Evolutionary conservation across 2,329 filamentous ascomycete species (phyloP), one percentile per base, ranked within the genome.

Genomic region (Penicillium palitans): DNA sequence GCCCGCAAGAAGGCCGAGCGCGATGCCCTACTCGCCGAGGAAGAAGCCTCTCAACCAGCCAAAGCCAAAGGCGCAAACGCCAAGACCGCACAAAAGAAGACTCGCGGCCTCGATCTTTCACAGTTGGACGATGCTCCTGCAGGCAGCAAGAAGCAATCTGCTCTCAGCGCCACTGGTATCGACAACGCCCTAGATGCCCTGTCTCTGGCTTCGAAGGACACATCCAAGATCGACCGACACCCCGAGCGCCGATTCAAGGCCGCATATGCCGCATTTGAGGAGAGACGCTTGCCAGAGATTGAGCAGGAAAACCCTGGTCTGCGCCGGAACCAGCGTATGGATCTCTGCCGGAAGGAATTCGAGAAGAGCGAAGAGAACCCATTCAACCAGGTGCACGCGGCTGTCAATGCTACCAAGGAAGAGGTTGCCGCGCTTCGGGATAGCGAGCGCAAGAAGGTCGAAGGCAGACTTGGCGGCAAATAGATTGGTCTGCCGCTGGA

Each of bases 291-390:
- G 66, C 83, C 86, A 2, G 92, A 98, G 82, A 91, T 97, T 84
- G 90, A 93, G 71, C 80, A 85, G 55, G 92, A 97, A 74, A 90
- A 88, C 53, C 87, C 89, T 57, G 91, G 91, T 0, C 76, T 98
- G 72, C 82, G 93, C 57, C 81, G 90, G 67, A 86, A 96, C 67
- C 93, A 97, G 83, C 89, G 90, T 76, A 87, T 93, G 69, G 90
- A 93, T 63, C 83, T 88, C 71, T 90, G 96, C 66, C 79, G 85
- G 62, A 96, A 96, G 81, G 95, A 98, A 79, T 99, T 98, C 75
- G 90, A 96, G 76, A 96, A 91, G 81, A 90, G 90, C 70, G 88
- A 90, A 1, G 93, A 98, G 68, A 99, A 99, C 75, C 95, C 95
- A 15, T 95, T 96, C 79, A 96, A 96, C 78, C 91, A 96, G 79